phyloP scores from a whole-genome alignment of 2,329 filamentous ascomycete species.

The Colletotrichum simmondsii region DNA sequence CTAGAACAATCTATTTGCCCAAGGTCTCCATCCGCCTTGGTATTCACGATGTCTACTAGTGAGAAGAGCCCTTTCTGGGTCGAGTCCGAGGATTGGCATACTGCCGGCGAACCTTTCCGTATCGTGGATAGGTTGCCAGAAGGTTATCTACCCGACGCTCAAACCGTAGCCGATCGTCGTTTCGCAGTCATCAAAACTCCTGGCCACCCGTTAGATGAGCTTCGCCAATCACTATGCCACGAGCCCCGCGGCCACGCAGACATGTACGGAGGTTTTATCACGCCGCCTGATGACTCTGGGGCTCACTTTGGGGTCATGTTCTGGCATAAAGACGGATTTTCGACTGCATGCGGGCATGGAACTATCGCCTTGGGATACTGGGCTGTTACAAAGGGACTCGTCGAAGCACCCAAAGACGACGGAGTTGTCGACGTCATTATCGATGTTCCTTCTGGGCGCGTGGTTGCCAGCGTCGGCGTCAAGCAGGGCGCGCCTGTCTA shows the following conservation, averaged over 20 bases:
- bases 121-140: slow-evolving; percentile 34
- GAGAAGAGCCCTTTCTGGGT: slow-evolving; percentile 35
- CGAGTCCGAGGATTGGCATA: slow-evolving; percentile 41
- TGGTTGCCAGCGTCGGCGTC: not conserved
- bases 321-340: slow-evolving; percentile 43
- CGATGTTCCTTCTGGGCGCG: slow-evolving; percentile 24
- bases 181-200: not conserved
- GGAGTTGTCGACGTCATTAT: slow-evolving; percentile 20
- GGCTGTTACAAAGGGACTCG: slow-evolving; percentile 33
- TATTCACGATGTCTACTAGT: not conserved
- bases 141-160: not conserved
- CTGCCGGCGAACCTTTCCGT: slow-evolving; percentile 41
- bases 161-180: slow-evolving; percentile 11
- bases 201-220: slow-evolving; percentile 6
- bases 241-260: slow-evolving; percentile 36
- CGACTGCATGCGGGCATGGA: slow-evolving; percentile 41
- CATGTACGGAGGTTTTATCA: slow-evolving; percentile 42
- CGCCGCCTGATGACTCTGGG: slow-evolving; percentile 35
- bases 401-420: slow-evolving; percentile 1
- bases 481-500: slow-evolving; percentile 1
- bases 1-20: not conserved
- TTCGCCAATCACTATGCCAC: slow-evolving; percentile 29
- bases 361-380: slow-evolving; percentile 42
- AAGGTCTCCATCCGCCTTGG: slow-evolving; percentile 9
- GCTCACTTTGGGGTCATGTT: slow-evolving; percentile 41